A percentile compares a stretch with the other conserved stretches of the same genome.
Conservation (phyloP, 2,329 filamentous ascomycete species). For the Sclerotinia sclerotiorum region DNA sequence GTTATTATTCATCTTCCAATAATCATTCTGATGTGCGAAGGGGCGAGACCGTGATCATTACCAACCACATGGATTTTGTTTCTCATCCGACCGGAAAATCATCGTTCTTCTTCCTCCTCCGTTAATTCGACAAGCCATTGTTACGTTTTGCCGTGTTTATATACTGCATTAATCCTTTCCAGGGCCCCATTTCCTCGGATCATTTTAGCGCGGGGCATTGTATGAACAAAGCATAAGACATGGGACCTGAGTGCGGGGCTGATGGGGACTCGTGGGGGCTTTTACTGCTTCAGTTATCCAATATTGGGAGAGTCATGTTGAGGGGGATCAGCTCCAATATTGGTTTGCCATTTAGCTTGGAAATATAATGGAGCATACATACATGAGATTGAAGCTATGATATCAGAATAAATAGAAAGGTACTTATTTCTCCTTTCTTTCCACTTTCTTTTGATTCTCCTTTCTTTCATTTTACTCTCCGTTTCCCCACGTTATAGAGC, state of each 20-base stretch:
- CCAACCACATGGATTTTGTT: not conserved
- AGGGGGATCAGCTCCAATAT: conserved; percentile 4
- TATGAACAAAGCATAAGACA: not conserved
- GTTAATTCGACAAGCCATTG: not conserved
- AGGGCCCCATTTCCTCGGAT: conserved; percentile 27
- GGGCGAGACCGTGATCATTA: not conserved
- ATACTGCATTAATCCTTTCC: no score
- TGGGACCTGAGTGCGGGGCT: conserved; percentile 23
- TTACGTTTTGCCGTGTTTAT: conserved; percentile 6
- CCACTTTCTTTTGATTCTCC: not conserved
- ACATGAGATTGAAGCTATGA: conserved; percentile 5
- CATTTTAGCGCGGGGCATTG: conserved; percentile 28
- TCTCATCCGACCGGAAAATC: conserved; percentile 31
- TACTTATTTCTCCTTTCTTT: conserved; percentile 5
- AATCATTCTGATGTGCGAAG: not conserved
- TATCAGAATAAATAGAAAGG: conserved; percentile 3
- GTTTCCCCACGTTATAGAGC: not conserved
- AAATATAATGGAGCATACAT: conserved; percentile 4
- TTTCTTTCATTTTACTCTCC: conserved; percentile 2
- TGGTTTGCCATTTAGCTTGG: not conserved
- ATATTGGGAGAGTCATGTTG: conserved; percentile 7
- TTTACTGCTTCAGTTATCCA: no score
- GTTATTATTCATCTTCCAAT: not conserved
- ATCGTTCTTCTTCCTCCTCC: conserved; percentile 22
- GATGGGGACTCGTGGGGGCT: not conserved